A percentile compares a stretch with the other conserved stretches of the same genome.
Conservation (phyloP, 352 stramenopile species). For the Globisporangium yorkense region DNA sequence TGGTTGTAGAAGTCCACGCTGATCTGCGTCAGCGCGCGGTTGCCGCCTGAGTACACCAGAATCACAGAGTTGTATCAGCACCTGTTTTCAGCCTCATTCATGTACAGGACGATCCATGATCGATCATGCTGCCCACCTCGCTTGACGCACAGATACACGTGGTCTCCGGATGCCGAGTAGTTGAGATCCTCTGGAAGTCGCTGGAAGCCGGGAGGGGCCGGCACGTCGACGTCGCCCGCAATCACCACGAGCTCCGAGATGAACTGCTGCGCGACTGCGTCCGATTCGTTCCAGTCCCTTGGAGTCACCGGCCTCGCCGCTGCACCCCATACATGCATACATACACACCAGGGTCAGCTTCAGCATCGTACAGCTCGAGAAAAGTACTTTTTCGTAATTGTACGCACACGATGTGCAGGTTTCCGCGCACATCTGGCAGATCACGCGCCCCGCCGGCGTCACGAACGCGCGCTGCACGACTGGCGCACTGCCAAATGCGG, state of each 20-base stretch:
- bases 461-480: constrained; percentile 52
- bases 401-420: constrained; percentile 58
- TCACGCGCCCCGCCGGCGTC: constrained; percentile 23
- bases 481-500: constrained; percentile 38
- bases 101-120: background rate
- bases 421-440: constrained; percentile 56
- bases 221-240: constrained; percentile 45
- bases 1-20: constrained; percentile 6
- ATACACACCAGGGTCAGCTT: background rate
- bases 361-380: background rate
- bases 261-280: constrained; percentile 29
- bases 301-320: constrained; percentile 35
- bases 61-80: background rate
- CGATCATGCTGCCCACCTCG: constrained; percentile 19
- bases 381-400: background rate
- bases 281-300: constrained; percentile 34
- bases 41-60: constrained; percentile 2
- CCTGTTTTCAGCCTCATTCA: background rate
- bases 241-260: constrained; percentile 62
- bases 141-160: constrained; percentile 70
- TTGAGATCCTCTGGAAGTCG: constrained; percentile 60
- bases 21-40: constrained; percentile 32
- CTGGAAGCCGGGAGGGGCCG: constrained; percentile 40
- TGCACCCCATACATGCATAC: constrained; percentile 8
- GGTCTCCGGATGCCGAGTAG: constrained; percentile 49